phyloP scores from a whole-genome alignment of 2,329 filamentous ascomycete species.

The Alternaria metachromatica region DNA sequence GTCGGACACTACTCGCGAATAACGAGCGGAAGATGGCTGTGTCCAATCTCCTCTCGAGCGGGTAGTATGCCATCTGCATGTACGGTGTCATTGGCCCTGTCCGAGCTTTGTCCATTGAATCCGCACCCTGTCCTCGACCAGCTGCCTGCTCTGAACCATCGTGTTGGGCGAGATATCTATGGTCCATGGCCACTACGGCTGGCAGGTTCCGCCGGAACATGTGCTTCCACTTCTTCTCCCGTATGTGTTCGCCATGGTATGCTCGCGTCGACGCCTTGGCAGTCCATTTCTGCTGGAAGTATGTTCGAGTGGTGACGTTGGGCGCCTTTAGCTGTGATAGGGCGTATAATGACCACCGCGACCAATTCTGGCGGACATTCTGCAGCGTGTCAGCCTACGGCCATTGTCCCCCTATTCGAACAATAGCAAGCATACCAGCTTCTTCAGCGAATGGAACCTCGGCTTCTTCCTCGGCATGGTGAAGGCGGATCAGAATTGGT shows the following conservation, averaged over 20 bases:
- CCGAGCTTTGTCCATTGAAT: constrained; percentile 21
- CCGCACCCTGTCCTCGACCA: constrained; percentile 77
- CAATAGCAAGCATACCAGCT: constrained; percentile 61
- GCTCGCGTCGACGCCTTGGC: constrained; percentile 83
- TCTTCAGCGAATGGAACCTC: constrained; percentile 71
- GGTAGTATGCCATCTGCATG: constrained; percentile 95
- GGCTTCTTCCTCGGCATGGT: constrained; percentile 54
- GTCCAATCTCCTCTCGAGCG: constrained; percentile 87
- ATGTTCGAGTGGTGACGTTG: constrained; percentile 60
- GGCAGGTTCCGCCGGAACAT: constrained; percentile 86
- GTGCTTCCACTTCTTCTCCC: constrained; percentile 90
- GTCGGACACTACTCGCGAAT: constrained; percentile 90
- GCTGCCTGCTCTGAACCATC: constrained; percentile 85
- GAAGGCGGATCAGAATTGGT: constrained; percentile 18
- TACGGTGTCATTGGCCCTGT: constrained; percentile 72
- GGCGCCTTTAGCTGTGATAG: constrained; percentile 64
- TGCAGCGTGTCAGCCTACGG: constrained; percentile 50
- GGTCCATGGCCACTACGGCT: constrained; percentile 85
- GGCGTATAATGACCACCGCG: constrained; percentile 97
- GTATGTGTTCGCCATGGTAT: constrained; percentile 95
- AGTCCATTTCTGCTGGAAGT: constrained; percentile 98
- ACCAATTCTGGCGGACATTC: constrained; percentile 97
- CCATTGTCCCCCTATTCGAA: background rate
- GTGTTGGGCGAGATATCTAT: constrained; percentile 75
- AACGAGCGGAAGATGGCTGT: constrained; percentile 92